Evolutionary conservation across 2,329 filamentous ascomycete species (phyloP).

Genomic region (Fusarium denticulatum): DNA sequence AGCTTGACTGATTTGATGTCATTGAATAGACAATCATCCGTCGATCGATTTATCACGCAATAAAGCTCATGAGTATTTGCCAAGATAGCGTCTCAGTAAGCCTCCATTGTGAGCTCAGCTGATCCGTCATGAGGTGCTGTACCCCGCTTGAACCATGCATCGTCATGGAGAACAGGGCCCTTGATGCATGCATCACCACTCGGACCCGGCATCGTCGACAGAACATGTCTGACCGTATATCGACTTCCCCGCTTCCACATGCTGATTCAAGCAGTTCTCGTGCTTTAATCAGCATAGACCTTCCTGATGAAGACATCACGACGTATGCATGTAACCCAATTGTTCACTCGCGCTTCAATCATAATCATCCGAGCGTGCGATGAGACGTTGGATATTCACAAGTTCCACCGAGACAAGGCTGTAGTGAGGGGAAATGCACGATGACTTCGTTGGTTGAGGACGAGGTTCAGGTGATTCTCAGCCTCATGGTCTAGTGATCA

Average conservation of each 20-base stretch:
- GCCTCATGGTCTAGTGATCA: constrained; percentile 12
- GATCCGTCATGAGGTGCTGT: constrained; percentile 23
- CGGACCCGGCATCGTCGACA: constrained; percentile 1
- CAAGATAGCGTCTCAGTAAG: not conserved
- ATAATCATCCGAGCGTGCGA: not conserved
- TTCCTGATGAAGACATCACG: constrained; percentile 7
- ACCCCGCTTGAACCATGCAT: constrained; percentile 21
- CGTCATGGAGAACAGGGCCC: not conserved
- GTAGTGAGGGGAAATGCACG: constrained; percentile 1
- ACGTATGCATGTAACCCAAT: constrained; percentile 13
- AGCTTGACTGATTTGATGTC: constrained; percentile 3
- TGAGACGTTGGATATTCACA: not conserved
- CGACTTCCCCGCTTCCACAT: constrained; percentile 1
- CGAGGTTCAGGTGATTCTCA: not conserved
- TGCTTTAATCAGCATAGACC: constrained; percentile 10
- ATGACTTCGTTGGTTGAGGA: not conserved
- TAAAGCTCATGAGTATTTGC: not conserved
- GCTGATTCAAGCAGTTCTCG: constrained; percentile 3
- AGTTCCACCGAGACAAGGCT: constrained; percentile 1
- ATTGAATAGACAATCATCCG: not conserved
- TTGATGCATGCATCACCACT: constrained; percentile 17
- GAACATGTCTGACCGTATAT: not conserved
- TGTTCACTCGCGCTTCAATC: not conserved
- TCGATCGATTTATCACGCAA: not conserved
- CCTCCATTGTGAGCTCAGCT: constrained; percentile 9